A percentile compares a stretch with the other conserved stretches of the same genome.
phyloP scores from a whole-genome alignment of 2,329 filamentous ascomycete genomes.

The Aspergillus novoparasiticus region DNA sequence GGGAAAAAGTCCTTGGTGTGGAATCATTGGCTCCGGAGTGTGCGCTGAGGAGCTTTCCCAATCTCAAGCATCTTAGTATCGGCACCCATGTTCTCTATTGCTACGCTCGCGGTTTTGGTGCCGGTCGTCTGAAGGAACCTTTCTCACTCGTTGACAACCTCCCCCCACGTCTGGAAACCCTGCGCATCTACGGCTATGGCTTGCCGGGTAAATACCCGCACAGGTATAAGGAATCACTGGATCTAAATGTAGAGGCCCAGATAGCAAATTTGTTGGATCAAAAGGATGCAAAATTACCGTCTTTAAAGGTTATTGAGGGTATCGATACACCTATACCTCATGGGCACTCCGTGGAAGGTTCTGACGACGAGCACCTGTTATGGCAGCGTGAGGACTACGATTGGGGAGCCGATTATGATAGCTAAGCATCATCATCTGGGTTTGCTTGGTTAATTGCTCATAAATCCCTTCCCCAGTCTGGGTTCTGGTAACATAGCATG shows the following conservation, averaged over 20 bases:
- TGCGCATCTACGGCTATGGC: not conserved
- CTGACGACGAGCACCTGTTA: not conserved
- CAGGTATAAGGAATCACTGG: fast-evolving
- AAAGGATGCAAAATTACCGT: not conserved
- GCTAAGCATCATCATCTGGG: not conserved
- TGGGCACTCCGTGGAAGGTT: not conserved
- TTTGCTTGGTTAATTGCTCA: too few species aligned
- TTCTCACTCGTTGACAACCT: not conserved
- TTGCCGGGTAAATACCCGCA: not conserved
- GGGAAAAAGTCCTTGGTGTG: too few species aligned
- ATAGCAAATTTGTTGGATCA: not conserved
- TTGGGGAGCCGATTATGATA: fast-evolving
- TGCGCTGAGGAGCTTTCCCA: not conserved
- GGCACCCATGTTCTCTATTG: not conserved
- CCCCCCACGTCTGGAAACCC: not conserved
- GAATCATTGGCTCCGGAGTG: not conserved
- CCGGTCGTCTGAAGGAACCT: not conserved
- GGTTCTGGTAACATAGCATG: too few species aligned
- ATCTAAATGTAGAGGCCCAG: not conserved
- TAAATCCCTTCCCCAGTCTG: too few species aligned
- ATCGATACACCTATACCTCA: not conserved
- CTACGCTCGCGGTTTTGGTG: not conserved
- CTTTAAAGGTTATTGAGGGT: not conserved
- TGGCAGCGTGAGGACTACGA: not conserved
- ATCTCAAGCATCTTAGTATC: not conserved